Conservation (phyloP, 495 filamentous ascomycete species). For the Penicillium cinerascens region DNA sequence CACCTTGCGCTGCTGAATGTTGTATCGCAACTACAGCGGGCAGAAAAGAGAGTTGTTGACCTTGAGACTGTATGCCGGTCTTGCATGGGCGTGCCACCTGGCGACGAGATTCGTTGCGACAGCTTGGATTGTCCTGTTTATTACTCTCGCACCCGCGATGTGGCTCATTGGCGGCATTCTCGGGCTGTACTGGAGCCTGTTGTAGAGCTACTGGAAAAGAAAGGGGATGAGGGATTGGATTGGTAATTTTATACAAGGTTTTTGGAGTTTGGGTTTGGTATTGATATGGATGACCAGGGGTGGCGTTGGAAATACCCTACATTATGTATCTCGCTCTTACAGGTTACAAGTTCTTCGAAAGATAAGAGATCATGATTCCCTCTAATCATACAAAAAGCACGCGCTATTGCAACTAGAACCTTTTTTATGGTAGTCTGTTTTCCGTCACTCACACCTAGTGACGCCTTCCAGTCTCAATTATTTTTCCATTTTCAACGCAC, state of each 20-base stretch:
- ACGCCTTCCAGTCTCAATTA: background rate
- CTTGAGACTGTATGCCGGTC: conserved; percentile 76
- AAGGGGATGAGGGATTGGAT: conserved; percentile 36
- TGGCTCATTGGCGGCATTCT: conserved; percentile 55
- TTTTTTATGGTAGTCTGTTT: background rate
- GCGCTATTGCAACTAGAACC: no score
- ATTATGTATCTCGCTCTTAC: background rate
- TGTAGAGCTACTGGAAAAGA: conserved; percentile 51
- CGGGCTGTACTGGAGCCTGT: conserved; percentile 54
- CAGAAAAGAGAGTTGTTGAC: conserved; percentile 62
- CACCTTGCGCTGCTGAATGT: conserved; percentile 60
- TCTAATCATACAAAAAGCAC: no score
- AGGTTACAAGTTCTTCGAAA: background rate
- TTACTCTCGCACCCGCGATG: conserved; percentile 76
- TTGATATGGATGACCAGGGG: background rate
- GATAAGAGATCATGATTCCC: background rate
- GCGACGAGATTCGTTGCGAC: conserved; percentile 78
- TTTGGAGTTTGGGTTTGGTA: conserved; percentile 4
- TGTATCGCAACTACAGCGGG: conserved; percentile 53
- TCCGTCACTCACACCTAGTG: background rate
- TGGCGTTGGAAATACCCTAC: conserved; percentile 13
- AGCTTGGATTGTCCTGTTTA: conserved; percentile 92
- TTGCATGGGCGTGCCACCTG: conserved; percentile 68
- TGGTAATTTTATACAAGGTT: conserved; percentile 38
- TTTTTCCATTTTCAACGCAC: background rate